Evolutionary conservation across 2,329 filamentous ascomycete genomes (phyloP), one percentile per base, ranked within the genome.

Genomic region (Fusarium sp.): DNA sequence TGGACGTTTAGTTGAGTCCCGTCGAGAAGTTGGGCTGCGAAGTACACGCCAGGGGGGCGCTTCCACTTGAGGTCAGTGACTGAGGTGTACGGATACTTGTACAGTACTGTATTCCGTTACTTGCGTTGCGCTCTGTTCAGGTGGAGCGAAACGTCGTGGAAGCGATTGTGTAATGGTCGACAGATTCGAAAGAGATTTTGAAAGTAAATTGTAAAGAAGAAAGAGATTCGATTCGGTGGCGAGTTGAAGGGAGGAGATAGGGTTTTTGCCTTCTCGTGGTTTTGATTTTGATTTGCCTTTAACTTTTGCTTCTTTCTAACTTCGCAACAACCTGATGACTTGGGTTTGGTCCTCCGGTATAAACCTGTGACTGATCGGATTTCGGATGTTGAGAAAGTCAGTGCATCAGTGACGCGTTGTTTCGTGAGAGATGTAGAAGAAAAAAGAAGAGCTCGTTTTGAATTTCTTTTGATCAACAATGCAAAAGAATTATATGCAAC

Each of bases 141-240:
- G 67, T 71, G 67, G 63, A 69, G 60, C 59, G 46, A 69, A 21
- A 63, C 39, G 63, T 66, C 55, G 56, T 70, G 67, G 48, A 70
- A 71, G 55, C 37, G 55, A 48, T 62, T 54, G 62, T 71, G 52
- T 55, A 68, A 67, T 41, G 67, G 59, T 55, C 43, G 56, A 52
- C 28, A 37, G 37, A 28, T 46, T 28, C 18, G 30, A 26, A 14
- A 13, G 26, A 21, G n/a, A 12, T 37, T 19, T 12, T 49, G 52
- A 19, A 11, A 25, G 26, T 18, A 37, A 25, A 55, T 37, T n/a
- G 30, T 10, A 28, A 28, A 50, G n/a, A 34, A 39, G 43, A 11
- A 28, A 46, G 7, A 49, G n/a, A 37, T n/a, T 12, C 11, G 23
- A 34, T 26, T 44, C 49, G 34, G 41, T 21, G 13, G 58, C 31